A percentile compares a stretch with the other conserved stretches of the same genome.
Conservation (phyloP, 2,329 filamentous ascomycete species). For the Penicillium sp. region DNA sequence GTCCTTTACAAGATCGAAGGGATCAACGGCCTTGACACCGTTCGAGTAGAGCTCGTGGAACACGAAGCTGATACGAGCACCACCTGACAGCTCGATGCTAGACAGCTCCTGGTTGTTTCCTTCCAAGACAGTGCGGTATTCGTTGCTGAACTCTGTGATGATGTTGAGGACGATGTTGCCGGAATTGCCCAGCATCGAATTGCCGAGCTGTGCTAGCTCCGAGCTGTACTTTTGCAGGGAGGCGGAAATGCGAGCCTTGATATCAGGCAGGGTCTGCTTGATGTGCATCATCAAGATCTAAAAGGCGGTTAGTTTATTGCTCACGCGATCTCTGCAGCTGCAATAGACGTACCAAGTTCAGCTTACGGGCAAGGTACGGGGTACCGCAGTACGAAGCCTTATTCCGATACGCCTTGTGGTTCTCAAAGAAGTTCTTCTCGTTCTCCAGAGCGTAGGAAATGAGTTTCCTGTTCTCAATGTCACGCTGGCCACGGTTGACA, state of each 20-base stretch:
- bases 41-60: slow-evolving; percentile 99
- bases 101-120: slow-evolving; percentile 96
- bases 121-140: slow-evolving; percentile 92
- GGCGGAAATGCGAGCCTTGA: slow-evolving; percentile 92
- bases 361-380: slow-evolving; percentile 90
- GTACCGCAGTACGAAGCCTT: slow-evolving; percentile 99
- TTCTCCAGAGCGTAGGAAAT: slow-evolving; percentile 87
- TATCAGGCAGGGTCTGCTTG: slow-evolving; percentile 97
- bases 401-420: slow-evolving; percentile 96
- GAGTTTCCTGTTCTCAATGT: slow-evolving; percentile 96
- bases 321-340: background rate
- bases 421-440: slow-evolving; percentile 96
- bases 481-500: slow-evolving; percentile 93
- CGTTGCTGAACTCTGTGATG: slow-evolving; percentile 97
- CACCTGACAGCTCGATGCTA: slow-evolving; percentile 87
- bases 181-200: slow-evolving; percentile 92
- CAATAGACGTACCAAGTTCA: slow-evolving; percentile 65
- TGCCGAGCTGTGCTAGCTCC: slow-evolving; percentile 78
- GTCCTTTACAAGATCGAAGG: slow-evolving; percentile 96
- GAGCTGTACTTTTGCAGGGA: slow-evolving; percentile 86
- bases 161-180: slow-evolving; percentile 97
- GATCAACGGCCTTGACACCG: slow-evolving; percentile 94
- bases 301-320: slow-evolving; percentile 18
- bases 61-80: slow-evolving; percentile 97
- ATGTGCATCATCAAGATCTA: slow-evolving; percentile 99